Conservation (phyloP, 2,329 filamentous ascomycete genomes). For the Septoria petroselini region DNA sequence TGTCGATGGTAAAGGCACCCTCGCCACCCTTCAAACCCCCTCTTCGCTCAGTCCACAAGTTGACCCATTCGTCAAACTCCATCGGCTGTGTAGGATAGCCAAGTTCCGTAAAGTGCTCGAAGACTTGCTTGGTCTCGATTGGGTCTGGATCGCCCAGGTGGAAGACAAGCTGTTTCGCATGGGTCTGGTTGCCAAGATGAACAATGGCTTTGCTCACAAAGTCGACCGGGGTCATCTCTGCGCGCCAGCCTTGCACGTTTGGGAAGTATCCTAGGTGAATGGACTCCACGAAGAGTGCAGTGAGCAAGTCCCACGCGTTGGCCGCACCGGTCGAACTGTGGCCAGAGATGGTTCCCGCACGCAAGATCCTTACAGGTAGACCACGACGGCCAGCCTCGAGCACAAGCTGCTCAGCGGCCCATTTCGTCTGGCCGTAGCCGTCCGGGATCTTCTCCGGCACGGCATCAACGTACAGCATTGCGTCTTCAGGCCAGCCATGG, state of each 20-base stretch:
- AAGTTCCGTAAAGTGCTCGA: conserved; percentile 61
- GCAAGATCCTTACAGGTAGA: conserved; percentile 67
- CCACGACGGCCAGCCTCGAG: conserved; percentile 66
- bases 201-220: conserved; percentile 74
- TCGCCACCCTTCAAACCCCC: conserved; percentile 63
- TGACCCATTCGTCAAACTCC: conserved; percentile 70
- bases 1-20: conserved; percentile 72
- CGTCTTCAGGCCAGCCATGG: conserved; percentile 68
- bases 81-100: conserved; percentile 68
- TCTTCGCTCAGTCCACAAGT: conserved; percentile 68
- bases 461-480: conserved; percentile 63
- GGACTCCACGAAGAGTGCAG: conserved; percentile 73
- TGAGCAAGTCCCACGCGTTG: conserved; percentile 75
- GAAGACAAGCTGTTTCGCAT: conserved; percentile 63
- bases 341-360: conserved; percentile 73
- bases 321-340: conserved; percentile 72
- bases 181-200: conserved; percentile 62
- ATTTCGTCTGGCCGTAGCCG: conserved; percentile 77
- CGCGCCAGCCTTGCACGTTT: conserved; percentile 69
- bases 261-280: conserved; percentile 68
- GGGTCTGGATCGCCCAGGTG: conserved; percentile 72
- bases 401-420: conserved; percentile 74
- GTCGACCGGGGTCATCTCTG: conserved; percentile 82
- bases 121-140: conserved; percentile 63
- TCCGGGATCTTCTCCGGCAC: conserved; percentile 67